Percentiles rank a stretch among this genome's conserved stretches.
Evolutionary conservation across 495 filamentous ascomycete species (phyloP).

Genomic region (Xylaria castorea): DNA sequence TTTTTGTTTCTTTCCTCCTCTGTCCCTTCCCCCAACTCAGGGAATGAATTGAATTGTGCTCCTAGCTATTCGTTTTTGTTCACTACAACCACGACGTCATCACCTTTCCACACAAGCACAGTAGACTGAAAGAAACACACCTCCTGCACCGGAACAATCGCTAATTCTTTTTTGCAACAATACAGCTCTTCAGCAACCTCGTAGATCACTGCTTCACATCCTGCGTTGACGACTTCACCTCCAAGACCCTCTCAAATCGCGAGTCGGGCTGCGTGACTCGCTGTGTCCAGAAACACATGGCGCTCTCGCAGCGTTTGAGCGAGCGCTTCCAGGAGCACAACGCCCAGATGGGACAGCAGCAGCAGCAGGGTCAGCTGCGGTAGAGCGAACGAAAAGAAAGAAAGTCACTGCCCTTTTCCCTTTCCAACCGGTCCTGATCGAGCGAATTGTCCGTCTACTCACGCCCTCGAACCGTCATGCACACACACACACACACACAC

Average conservation of each 20-base stretch:
- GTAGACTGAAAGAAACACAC: not conserved
- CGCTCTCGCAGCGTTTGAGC: constrained; percentile 81
- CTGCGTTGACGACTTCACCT: constrained; percentile 98
- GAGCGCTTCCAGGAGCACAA: constrained; percentile 96
- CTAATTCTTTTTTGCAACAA: constrained; percentile 19
- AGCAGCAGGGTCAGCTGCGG: constrained; percentile 55
- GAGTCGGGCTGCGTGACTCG: constrained; percentile 91
- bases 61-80: not conserved
- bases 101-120: not conserved
- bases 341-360: constrained; percentile 78
- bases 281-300: constrained; percentile 95
- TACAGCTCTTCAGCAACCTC: constrained; percentile 93
- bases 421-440: not conserved
- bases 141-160: not conserved
- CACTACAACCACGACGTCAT: constrained; percentile 19
- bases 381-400: constrained; percentile 7
- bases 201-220: constrained; percentile 95
- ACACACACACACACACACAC: not conserved
- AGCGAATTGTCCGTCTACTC: not conserved
- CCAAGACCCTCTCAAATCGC: constrained; percentile 83
- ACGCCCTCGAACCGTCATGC: not conserved
- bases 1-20: no score
- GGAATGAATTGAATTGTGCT: not conserved
- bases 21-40: no score
- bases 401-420: not conserved